Conservation (phyloP, 1,139 yeast species). For the Scheffersomyces segobiensis region DNA sequence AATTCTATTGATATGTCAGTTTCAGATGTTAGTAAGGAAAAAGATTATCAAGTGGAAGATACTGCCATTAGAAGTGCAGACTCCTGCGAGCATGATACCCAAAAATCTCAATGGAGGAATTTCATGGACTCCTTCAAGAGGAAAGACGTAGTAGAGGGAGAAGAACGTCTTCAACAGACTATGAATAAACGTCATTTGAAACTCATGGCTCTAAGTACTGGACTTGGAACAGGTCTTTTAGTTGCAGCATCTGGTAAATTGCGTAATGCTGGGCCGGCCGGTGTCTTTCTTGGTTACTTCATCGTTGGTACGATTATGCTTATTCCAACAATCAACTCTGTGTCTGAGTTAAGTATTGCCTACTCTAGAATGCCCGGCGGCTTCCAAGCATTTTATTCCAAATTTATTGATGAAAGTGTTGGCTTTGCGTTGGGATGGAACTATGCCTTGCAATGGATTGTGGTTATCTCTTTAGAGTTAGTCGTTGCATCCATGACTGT, state of each 20-base stretch:
- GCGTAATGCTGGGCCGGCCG: conserved; percentile 35
- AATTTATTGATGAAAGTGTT: conserved; percentile 34
- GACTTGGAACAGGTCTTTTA: conserved; percentile 39
- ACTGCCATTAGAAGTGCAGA: neutral
- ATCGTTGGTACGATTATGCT: conserved; percentile 36
- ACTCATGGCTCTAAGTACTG: conserved; percentile 35
- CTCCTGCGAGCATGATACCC: neutral
- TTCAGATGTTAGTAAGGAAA: neutral
- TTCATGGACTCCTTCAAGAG: conserved; percentile 15
- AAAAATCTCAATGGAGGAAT: conserved; percentile 7
- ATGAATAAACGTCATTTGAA: conserved; percentile 25
- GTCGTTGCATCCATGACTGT: conserved; percentile 39
- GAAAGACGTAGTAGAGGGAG: conserved; percentile 8
- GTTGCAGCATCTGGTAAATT: conserved; percentile 38
- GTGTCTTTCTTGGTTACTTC: conserved; percentile 33
- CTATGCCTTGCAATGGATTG: conserved; percentile 36
- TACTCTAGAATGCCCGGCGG: conserved; percentile 35
- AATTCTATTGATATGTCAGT: neutral
- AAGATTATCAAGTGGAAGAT: neutral
- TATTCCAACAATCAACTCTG: conserved; percentile 36
- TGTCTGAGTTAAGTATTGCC: conserved; percentile 37
- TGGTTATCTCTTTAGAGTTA: conserved; percentile 36
- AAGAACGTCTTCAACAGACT: conserved; percentile 10
- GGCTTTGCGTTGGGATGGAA: conserved; percentile 42
- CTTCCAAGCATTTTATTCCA: conserved; percentile 33